These are phyloP conservation scores for Sclerospora graminicola DNA, from an alignment of 352 stramenopile genomes.

Conservation along the genomic window DNA sequence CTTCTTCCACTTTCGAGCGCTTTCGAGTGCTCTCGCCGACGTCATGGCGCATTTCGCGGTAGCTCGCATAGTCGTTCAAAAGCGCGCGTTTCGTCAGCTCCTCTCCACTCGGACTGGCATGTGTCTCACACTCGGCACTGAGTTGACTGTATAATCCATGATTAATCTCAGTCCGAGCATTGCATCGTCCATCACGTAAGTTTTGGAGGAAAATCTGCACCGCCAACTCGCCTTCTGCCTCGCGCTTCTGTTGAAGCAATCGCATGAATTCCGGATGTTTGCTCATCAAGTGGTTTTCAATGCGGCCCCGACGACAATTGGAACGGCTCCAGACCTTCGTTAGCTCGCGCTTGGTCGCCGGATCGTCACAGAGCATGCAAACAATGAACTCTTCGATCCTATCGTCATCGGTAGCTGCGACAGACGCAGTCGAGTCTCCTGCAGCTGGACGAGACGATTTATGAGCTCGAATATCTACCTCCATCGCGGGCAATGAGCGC, in stretches of 20 bases:
- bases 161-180: constrained; percentile 57
- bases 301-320: constrained; percentile 63
- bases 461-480: constrained; percentile 19
- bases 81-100: constrained; percentile 22
- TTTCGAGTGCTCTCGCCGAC: constrained; percentile 13
- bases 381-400: constrained; percentile 43
- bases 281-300: constrained; percentile 72
- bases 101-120: not conserved
- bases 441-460: constrained; percentile 11
- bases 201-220: constrained; percentile 74
- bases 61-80: constrained; percentile 15
- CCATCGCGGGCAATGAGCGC: constrained; percentile 36
- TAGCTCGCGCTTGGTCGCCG: constrained; percentile 35
- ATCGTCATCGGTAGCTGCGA: constrained; percentile 7
- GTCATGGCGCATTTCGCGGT: too few relatives aligned
- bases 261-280: constrained; percentile 79
- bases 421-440: constrained; percentile 1
- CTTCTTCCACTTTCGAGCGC: constrained; percentile 8
- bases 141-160: constrained; percentile 47
- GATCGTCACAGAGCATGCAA: constrained; percentile 74
- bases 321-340: constrained; percentile 66
- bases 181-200: constrained; percentile 60
- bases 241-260: constrained; percentile 67
- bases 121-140: not conserved
- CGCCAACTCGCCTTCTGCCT: constrained; percentile 50